phyloP scores from a whole-genome alignment of 768 basidiomycete genomes.

The Kwoniella botswanensis region DNA sequence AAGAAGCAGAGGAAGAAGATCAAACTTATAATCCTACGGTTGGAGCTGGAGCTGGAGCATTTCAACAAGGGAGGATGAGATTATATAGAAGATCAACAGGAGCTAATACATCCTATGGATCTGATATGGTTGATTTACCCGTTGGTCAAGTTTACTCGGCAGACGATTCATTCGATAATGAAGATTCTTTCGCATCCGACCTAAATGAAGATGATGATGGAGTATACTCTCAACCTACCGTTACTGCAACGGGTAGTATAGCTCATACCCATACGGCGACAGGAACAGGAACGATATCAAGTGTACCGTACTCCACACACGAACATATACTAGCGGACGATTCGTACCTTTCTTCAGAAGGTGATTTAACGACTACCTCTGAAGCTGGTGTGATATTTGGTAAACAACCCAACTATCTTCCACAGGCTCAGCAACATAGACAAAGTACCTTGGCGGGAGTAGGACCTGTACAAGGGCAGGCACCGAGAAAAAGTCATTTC shows the following conservation, averaged over 20 bases:
- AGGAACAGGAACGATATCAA: constrained; percentile 11
- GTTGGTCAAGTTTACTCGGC: constrained; percentile 20
- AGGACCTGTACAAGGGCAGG: constrained; percentile 5
- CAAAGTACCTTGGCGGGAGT: constrained; percentile 6
- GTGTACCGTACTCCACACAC: constrained; percentile 17
- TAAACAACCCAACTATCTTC: constrained; percentile 12
- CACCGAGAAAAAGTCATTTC: constrained; percentile 28
- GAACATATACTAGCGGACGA: constrained; percentile 7
- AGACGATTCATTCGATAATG: constrained; percentile 20
- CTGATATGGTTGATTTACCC: constrained; percentile 39
- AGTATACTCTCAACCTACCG: background rate
- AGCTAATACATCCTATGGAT: constrained; percentile 46
- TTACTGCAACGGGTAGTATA: constrained; percentile 6
- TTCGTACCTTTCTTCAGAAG: constrained; percentile 18
- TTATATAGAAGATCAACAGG: constrained; percentile 34
- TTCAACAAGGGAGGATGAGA: background rate
- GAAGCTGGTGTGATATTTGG: constrained; percentile 22
- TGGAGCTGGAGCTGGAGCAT: background rate
- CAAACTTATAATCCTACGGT: constrained; percentile 8
- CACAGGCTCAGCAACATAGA: background rate
- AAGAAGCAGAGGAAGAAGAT: constrained; percentile 20
- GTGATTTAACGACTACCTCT: constrained; percentile 7
- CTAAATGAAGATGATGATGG: constrained; percentile 9
- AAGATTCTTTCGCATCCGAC: constrained; percentile 38
- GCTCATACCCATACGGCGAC: background rate